These are phyloP conservation scores for Starmerella lactis-condensi DNA, from an alignment of 805 yeast species.

Conservation along the genomic window DNA sequence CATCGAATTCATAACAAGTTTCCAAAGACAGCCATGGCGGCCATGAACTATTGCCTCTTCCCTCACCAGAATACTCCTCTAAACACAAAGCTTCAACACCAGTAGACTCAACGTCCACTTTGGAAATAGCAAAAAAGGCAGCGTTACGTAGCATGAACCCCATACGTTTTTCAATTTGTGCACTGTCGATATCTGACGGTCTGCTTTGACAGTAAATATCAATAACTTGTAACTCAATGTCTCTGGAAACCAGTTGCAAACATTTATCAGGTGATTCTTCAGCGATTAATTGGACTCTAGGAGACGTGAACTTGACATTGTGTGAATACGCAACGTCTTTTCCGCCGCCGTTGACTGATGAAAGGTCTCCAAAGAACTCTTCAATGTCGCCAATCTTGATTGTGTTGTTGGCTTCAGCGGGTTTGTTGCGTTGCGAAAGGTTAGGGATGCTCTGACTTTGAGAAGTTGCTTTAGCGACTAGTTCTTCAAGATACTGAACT, in stretches of 20 bases:
- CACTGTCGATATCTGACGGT: constrained; percentile 25
- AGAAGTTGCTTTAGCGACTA: constrained; percentile 24
- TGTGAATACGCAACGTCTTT: constrained; percentile 33
- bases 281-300: constrained; percentile 59
- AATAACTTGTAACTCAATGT: constrained; percentile 48
- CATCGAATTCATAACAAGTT: constrained; percentile 37
- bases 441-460: background rate
- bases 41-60: constrained; percentile 33
- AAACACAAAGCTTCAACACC: constrained; percentile 37
- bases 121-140: constrained; percentile 48
- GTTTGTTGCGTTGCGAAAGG: too few relatives aligned
- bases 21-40: constrained; percentile 82
- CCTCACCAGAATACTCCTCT: constrained; percentile 46
- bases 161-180: constrained; percentile 42
- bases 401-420: background rate
- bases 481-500: constrained; percentile 32
- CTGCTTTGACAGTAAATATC: constrained; percentile 34
- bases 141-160: constrained; percentile 56
- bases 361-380: constrained; percentile 26
- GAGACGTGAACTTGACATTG: constrained; percentile 49
- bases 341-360: constrained; percentile 24
- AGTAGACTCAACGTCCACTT: constrained; percentile 31
- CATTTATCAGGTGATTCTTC: constrained; percentile 37
- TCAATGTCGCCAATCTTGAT: constrained; percentile 1
- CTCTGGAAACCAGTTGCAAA: constrained; percentile 54